These are phyloP conservation scores for Hyphopichia pseudoburtonii DNA, from an alignment of 1,139 yeast genomes.

Conservation along the genomic window DNA sequence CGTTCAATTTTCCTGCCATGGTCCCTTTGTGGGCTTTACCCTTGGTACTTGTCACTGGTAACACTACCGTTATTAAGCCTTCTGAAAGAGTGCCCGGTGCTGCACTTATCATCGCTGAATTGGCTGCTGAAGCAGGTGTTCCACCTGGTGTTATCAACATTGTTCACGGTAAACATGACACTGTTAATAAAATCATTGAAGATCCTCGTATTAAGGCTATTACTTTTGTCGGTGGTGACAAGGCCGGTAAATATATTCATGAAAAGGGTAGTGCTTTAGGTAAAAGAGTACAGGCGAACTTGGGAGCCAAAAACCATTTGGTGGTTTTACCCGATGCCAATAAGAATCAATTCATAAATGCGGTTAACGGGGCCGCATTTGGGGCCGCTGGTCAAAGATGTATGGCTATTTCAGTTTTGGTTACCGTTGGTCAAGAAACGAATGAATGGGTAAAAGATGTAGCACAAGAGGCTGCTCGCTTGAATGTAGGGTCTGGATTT, in stretches of 20 bases:
- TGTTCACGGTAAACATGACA: slow-evolving; percentile 74
- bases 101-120: slow-evolving; percentile 72
- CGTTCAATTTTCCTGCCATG: slow-evolving; percentile 86
- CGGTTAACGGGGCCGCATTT: slow-evolving; percentile 74
- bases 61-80: slow-evolving; percentile 74
- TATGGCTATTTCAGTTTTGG: slow-evolving; percentile 77
- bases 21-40: slow-evolving; percentile 85
- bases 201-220: slow-evolving; percentile 79
- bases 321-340: slow-evolving; percentile 74
- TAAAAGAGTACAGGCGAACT: slow-evolving; percentile 74
- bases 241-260: slow-evolving; percentile 74
- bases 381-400: slow-evolving; percentile 89
- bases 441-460: slow-evolving; percentile 65
- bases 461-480: slow-evolving; percentile 55
- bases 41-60: slow-evolving; percentile 72
- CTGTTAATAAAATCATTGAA: slow-evolving; percentile 71
- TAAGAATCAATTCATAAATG: slow-evolving; percentile 63
- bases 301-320: slow-evolving; percentile 79
- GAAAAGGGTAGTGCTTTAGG: slow-evolving; percentile 68
- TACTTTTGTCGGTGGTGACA: slow-evolving; percentile 77
- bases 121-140: slow-evolving; percentile 73
- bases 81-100: slow-evolving; percentile 82
- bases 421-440: slow-evolving; percentile 66
- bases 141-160: slow-evolving; percentile 76
- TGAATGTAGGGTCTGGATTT: slow-evolving; percentile 69